Conservation (phyloP, 2,329 filamentous ascomycete genomes). For the Metarhizium brunneum region DNA sequence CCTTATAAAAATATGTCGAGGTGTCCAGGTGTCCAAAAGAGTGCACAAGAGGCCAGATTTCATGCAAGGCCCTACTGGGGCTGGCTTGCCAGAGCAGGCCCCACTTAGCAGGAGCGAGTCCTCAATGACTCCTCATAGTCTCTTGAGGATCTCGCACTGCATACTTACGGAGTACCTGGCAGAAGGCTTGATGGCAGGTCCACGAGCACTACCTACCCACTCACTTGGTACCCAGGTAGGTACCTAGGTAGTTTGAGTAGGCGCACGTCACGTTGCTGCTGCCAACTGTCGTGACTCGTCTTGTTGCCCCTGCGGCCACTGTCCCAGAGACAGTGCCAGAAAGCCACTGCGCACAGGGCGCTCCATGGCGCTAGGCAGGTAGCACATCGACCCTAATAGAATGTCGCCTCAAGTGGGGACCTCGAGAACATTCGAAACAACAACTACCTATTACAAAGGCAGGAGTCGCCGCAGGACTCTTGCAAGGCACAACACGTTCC, state of each 20-base stretch:
- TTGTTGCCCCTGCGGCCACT: not conserved
- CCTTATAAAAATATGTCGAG: constrained; percentile 32
- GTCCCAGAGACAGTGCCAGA: constrained; percentile 1
- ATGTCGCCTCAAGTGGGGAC: constrained; percentile 3
- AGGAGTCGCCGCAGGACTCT: not conserved
- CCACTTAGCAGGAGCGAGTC: constrained; percentile 20
- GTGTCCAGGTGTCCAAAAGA: constrained; percentile 27
- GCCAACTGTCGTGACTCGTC: not conserved
- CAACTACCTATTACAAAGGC: not conserved
- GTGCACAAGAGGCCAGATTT: constrained; percentile 40
- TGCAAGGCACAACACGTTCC: too few species aligned
- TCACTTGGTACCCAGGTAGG: too few species aligned
- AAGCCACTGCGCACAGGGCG: not conserved
- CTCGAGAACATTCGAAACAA: constrained; percentile 19
- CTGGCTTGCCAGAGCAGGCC: constrained; percentile 8
- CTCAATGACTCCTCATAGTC: not conserved
- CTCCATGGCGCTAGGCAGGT: not conserved
- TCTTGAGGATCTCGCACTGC: not conserved
- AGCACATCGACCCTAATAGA: not conserved
- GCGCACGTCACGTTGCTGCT: not conserved
- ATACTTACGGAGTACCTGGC: too few species aligned
- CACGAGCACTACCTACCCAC: too few species aligned
- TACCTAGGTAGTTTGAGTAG: too few species aligned
- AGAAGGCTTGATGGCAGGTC: not conserved
- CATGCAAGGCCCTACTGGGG: constrained; percentile 17